Base-by-base conservation (phyloP, 2,329 filamentous ascomycete genomes). In the Aspergillus ochraceus region DNA sequence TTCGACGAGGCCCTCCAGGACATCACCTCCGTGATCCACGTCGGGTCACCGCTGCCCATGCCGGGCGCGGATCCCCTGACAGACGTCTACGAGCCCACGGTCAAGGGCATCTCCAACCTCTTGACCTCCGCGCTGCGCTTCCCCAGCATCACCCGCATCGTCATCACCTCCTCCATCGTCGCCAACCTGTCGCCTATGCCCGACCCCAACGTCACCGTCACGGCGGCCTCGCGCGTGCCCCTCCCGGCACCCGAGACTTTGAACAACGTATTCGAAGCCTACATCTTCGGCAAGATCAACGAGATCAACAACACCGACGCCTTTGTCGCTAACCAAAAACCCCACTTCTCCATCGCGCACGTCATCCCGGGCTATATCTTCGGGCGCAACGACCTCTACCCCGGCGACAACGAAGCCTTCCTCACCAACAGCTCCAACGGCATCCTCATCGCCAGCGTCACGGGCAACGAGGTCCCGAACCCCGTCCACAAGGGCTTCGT, bases 31-130 rank as follows among this genome's bases (percentile, higher is more conserved):
- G 32, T 68, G 12, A 55, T 66, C 42, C 63, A 66, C 50, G 36
- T 54, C 6, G 66, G 57, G 11, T 60, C 63, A 2, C 66, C 64
- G 10, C 39, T 66, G 14, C 58, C 60, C n/a, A 61, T 64, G 2
- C 56, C 57, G 2, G 46, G 49, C 20, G 58, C 45, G 17, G 52
- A 59, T 32, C 45, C 56, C 2, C 17, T 59, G 6, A 30, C 49
- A 4, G 39, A 57, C 45, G 14, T 59, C 47, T 61, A 49, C 52
- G 29, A 30, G 19, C 42, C 54, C 19, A 55, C 54, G 9, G 20
- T 50, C 12, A 22, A 55, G 14, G 54, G 54, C 10, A 39, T 29
- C 1, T 17, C 54, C 6, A 55, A 42, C 17, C 54, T 55, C 2
- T 45, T 50, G 4, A 6, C 12, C 20, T 49, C 54, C 8, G 54